phyloP scores from a whole-genome alignment of 176 grass and related monocot genomes.

The Cenchrus fungigraminus region DNA sequence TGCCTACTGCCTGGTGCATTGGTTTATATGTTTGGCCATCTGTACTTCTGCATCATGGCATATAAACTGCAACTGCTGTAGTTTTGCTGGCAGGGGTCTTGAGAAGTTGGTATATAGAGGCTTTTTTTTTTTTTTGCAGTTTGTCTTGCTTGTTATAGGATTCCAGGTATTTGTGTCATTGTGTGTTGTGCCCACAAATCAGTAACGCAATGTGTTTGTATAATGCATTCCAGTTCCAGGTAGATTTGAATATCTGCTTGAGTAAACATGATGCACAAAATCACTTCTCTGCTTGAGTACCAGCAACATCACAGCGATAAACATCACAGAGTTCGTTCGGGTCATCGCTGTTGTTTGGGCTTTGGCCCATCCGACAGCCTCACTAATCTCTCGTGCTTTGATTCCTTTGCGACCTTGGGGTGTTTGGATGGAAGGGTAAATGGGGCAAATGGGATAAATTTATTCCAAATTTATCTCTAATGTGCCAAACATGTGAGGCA shows the following conservation, averaged over 20 bases:
- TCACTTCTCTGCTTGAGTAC: not conserved
- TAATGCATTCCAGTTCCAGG: no score
- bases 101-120: slow-evolving; percentile 4
- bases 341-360: no score
- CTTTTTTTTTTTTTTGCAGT: not conserved
- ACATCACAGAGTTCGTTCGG: no score
- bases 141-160: not conserved
- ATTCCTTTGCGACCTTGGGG: no score
- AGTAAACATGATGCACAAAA: not conserved
- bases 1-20: not conserved
- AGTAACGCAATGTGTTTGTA: not conserved
- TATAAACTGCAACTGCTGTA: not conserved
- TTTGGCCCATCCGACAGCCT: no score
- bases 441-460: no score
- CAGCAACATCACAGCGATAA: no score
- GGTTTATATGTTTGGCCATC: not conserved
- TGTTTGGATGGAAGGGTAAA: no score
- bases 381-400: no score
- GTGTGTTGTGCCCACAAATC: not conserved
- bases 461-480: no score
- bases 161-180: not conserved
- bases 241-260: no score
- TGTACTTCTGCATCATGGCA: not conserved
- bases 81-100: not conserved
- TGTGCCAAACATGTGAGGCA: no score